Conservation (phyloP, 1,284 basidiomycete genomes). For the Sporisorium iseilematis-ciliati region DNA sequence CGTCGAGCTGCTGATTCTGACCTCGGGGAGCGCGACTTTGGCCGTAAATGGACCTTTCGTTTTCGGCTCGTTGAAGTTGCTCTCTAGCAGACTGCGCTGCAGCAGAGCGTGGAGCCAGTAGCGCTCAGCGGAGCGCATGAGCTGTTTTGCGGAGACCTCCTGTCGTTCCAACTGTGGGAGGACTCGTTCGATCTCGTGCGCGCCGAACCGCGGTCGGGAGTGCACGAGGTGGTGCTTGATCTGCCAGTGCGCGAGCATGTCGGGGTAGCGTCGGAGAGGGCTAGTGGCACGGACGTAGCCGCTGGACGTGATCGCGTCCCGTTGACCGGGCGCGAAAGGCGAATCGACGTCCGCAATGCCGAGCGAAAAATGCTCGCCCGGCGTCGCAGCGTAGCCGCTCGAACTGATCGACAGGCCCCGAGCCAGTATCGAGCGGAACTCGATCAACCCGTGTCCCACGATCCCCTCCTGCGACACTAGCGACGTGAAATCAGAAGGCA, state of each 20-base stretch:
- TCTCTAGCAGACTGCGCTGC: slow-evolving; percentile 26
- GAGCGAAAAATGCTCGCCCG: slow-evolving; percentile 79
- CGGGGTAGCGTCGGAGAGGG: slow-evolving; percentile 86
- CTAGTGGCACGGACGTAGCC: slow-evolving; percentile 85
- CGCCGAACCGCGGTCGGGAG: slow-evolving; percentile 7
- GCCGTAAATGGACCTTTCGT: slow-evolving; percentile 23
- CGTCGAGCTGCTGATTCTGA: slow-evolving; percentile 32
- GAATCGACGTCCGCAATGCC: slow-evolving; percentile 74
- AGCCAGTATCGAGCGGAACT: slow-evolving; percentile 29
- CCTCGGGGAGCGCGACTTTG: slow-evolving; percentile 32
- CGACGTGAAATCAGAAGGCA: slow-evolving; percentile 47
- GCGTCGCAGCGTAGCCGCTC: slow-evolving; percentile 53
- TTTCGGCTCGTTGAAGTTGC: not conserved
- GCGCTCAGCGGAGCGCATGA: slow-evolving; percentile 32
- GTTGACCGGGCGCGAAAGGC: not conserved
- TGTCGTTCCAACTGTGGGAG: slow-evolving; percentile 51
- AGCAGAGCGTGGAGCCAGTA: slow-evolving; percentile 49
- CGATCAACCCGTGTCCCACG: slow-evolving; percentile 38
- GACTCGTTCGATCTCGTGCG: slow-evolving; percentile 13
- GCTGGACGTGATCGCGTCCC: slow-evolving; percentile 27
- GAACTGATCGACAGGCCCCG: slow-evolving; percentile 19
- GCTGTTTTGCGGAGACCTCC: slow-evolving; percentile 41
- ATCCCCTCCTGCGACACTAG: not conserved
- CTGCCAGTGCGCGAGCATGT: slow-evolving; percentile 92
- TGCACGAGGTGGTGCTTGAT: slow-evolving; percentile 79